A percentile compares a stretch with the other conserved stretches of the same genome.
Conservation (phyloP, 768 basidiomycete genomes). For the Naganishia friedmannii region DNA sequence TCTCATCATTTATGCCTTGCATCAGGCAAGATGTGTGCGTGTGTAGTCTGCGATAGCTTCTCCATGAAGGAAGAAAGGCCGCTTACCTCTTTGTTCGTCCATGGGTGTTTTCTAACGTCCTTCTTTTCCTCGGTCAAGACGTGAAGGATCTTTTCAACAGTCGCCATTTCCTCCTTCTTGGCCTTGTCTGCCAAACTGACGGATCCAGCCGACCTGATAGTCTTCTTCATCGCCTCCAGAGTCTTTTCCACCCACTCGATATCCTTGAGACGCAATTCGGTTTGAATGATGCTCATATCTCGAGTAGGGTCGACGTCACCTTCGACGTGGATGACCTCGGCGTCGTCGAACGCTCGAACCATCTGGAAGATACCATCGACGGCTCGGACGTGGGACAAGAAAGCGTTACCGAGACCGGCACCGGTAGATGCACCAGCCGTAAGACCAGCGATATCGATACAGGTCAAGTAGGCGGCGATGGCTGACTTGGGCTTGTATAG, state of each 20-base stretch:
- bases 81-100: constrained; percentile 94
- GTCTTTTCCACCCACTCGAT: constrained; percentile 98
- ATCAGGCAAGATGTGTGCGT: neutral
- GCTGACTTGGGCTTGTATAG: constrained; percentile 82
- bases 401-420: constrained; percentile 94
- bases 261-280: constrained; percentile 90
- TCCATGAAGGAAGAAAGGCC: constrained; percentile 4
- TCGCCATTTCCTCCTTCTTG: constrained; percentile 90
- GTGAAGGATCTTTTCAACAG: constrained; percentile 79
- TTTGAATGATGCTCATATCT: constrained; percentile 97
- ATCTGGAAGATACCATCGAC: constrained; percentile 99
- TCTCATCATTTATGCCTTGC: constrained; percentile 61
- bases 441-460: constrained; percentile 96
- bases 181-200: constrained; percentile 83
- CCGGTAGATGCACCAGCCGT: constrained; percentile 98
- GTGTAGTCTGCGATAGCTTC: neutral
- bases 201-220: constrained; percentile 57
- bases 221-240: constrained; percentile 72
- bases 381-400: constrained; percentile 93
- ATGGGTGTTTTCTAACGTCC: constrained; percentile 88
- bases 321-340: constrained; percentile 99
- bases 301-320: constrained; percentile 93
- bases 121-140: constrained; percentile 71
- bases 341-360: constrained; percentile 95
- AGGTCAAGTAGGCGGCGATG: constrained; percentile 91